Base-by-base conservation (phyloP, 805 yeast species). In the Spathaspora arborariae region DNA sequence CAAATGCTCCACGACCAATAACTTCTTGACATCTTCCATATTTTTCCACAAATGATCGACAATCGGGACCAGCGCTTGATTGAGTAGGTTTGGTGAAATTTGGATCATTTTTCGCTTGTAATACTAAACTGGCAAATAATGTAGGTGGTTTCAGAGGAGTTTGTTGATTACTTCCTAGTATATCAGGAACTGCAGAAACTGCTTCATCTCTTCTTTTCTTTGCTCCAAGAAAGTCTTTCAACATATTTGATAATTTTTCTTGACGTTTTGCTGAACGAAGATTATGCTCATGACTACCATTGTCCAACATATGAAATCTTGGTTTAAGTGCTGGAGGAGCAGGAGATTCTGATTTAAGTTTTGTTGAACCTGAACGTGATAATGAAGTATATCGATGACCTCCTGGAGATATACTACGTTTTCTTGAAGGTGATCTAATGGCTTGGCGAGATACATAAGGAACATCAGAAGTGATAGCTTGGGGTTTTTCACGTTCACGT, bases 11-110 rank as follows among this genome's bases (percentile, higher is more conserved):
- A 44, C 87, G 79, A 20, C 99, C 99, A 52, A 94, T 80, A 41
- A 91, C 88, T 63, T 92, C 98, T 65, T 89, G 96, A 63, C 98
- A 92, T 44, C 86, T 78, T 38, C 99, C 99, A 63, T 92, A 92
- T 62, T 91, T 87, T 56, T 90, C 91, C 7, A 82, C 85, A 63
- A 92, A 85, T 8, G 91, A 80, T 41, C 81, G 59, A 30, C 70
- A 58, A 56, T 74, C 80, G 2, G 48, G 45, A 26, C 45, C 46
- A 60, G 60, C 46, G 55, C 52, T n/a, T 45, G 56, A 16, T 34
- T 51, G 20, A 47, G 55, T 27, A 9, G 35, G 15, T 46, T 61
- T 57, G 50, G 58, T 60, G 2, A 64, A 63, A 9, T 22, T 30
- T 2, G 51, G 47, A 39, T 46, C 41, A 37, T 49, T 49, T 44